Evolutionary conservation across 495 filamentous ascomycete species (phyloP), one percentile per base, ranked within the genome.

Genomic region (Daldinia caldariorum): DNA sequence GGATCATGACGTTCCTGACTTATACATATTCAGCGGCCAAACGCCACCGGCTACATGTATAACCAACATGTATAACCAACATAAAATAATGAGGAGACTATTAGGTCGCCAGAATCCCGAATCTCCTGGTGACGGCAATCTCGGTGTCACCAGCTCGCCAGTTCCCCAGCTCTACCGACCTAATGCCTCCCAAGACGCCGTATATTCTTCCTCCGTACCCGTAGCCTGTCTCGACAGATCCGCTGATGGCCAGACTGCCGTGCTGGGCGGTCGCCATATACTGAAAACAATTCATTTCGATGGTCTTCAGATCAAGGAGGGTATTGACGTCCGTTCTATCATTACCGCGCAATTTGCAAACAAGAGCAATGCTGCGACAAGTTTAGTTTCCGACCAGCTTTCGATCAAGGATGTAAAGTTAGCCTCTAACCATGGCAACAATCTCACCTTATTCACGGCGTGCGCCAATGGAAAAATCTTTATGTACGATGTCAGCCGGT

Each of bases 381-480:
- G 81, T 20, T 78, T 81, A 0, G 80, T 85, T 37, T 83, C 87
- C 55, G 91, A 96, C 68, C 90, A 92, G 77, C 83, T 94, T 65
- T 91, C 90, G 12, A 91, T 94, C 69, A 88, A 88, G 45, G 92
- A 95, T 76, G 92, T 95, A 45, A 92, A 92, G 75, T 94, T 94
- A 90, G 91, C 91, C 35, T 85, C 85, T 43, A 73, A 75, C 18
- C 72, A 74, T 26, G 78, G 74, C 57, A 78, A 73, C 53, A 65
- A 72, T 41, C 74, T 77, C 9, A 89, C 87, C 70, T 90, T 96
- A 64, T 91, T 92, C 58, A 95, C 93, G 1, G 94, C 93, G 29
- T 92, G 90, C 61, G 89, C 90, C 57, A 94, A 91, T 79, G 94
- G 94, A 63, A 92, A 91, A 76, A 91, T 97, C 69, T 89, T 94